Evolutionary conservation across 352 stramenopile genomes (phyloP).

Genomic region (Aphanomyces astaci): DNA sequence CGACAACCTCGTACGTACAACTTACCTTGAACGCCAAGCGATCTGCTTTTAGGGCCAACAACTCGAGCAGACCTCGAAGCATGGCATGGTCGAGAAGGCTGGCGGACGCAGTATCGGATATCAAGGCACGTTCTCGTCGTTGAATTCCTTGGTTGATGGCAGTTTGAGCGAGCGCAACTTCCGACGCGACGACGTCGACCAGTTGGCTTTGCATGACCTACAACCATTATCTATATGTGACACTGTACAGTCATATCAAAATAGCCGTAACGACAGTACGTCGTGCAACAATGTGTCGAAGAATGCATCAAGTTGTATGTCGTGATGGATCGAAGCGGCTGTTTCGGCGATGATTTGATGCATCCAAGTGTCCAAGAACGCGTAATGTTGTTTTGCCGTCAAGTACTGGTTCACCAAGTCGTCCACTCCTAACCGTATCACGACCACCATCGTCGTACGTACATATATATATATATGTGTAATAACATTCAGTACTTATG

Average conservation of each 20-base stretch:
- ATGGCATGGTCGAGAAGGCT: constrained; percentile 6
- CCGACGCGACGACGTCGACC: neutral
- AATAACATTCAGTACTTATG: no score
- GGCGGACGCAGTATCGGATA: neutral
- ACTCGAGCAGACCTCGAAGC: neutral
- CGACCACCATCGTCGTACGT: no score
- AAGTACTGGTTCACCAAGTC: neutral
- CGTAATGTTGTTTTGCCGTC: neutral
- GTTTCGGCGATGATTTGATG: neutral
- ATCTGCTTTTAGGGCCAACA: constrained; percentile 11
- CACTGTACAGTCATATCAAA: neutral
- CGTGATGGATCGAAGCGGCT: neutral
- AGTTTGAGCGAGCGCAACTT: neutral
- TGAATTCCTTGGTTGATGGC: neutral
- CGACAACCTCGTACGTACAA: no score
- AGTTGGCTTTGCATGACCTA: neutral
- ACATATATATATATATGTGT: no score
- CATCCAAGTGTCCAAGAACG: neutral
- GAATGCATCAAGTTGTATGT: neutral
- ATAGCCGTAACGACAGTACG: neutral
- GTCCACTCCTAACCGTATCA: neutral
- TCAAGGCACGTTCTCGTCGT: neutral
- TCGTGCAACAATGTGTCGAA: neutral
- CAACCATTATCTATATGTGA: neutral
- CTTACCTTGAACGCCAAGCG: constrained; percentile 13